These are phyloP conservation scores for Kwoniella dendrophila DNA, from an alignment of 768 basidiomycete species.

Conservation along the genomic window DNA sequence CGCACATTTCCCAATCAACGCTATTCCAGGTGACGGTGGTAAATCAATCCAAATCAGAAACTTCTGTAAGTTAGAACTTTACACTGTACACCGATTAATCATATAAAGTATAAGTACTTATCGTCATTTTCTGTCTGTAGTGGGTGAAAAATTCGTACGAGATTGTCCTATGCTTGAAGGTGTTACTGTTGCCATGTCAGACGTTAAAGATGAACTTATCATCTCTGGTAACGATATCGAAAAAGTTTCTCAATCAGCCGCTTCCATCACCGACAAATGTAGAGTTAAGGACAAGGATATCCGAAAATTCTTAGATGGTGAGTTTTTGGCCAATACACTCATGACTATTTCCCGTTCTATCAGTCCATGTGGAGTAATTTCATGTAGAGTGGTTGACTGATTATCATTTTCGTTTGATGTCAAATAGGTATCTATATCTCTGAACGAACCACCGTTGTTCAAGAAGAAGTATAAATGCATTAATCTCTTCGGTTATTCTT, in stretches of 20 bases:
- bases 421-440: conserved; percentile 55
- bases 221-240: conserved; percentile 94
- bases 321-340: conserved; percentile 50
- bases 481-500: background rate
- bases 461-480: conserved; percentile 29
- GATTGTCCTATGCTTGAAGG: conserved; percentile 89
- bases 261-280: conserved; percentile 94
- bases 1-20: conserved; percentile 99
- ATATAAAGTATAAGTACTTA: too few species aligned
- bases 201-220: conserved; percentile 62
- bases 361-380: background rate
- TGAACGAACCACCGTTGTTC: conserved; percentile 52
- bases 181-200: conserved; percentile 57
- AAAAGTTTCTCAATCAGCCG: conserved; percentile 96
- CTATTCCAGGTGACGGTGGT: conserved; percentile 62
- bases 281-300: conserved; percentile 98
- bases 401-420: too few species aligned
- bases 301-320: conserved; percentile 90
- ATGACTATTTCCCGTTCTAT: background rate
- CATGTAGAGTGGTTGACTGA: too few species aligned
- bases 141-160: conserved; percentile 75
- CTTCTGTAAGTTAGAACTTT: conserved; percentile 49
- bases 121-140: conserved; percentile 22
- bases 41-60: conserved; percentile 56
- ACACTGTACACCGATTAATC: too few species aligned